Evolutionary conservation across 169 alveolate genomes (phyloP), one percentile per base, ranked within the genome.

Genomic region (Perkinsus olseni): DNA sequence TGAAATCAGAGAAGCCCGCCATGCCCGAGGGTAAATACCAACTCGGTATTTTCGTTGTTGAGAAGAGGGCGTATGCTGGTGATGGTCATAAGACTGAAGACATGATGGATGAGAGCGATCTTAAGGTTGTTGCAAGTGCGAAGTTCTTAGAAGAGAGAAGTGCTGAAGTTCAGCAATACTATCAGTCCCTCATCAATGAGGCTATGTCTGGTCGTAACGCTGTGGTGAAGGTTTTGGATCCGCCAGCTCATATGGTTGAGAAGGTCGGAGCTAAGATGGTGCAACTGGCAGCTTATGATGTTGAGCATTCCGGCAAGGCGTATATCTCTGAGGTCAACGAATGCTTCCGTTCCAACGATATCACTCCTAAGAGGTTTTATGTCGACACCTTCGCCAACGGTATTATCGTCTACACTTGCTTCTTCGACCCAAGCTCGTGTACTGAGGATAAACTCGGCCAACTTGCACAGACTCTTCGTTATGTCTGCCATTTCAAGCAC

Each of bases 331-430:
- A 91, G 51, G 39, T 91, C 36, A 48, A 39, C 38, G 74, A 91
- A 50, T 91, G 92, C 62, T 91, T 74, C 74, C 90, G 74, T n/a
- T 92, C 48, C 39, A 38, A 74, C 90, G 62, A 91, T 37, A 34
- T 92, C 31, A 36, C 50, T n/a, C 94, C 94, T n/a, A 45, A 91
- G 37, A 38, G 94, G 91, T 92, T 92, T 74, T 92, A 92, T 50
- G 31, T 74, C 62, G 94, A 92, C 39, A 38, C 91, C 74, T 92
- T 92, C 62, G 94, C 94, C 38, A 92, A 92, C 38, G 94, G 94
- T 4, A 92, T 92, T 24, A 45, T 92, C 62, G 48, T 92, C 17
- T 92, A 92, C 91, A 92, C 92, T 45, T 91, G 36, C 62, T 92
- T 92, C 92, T 92, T 92, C 31, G 50, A 40, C 11, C 92, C 92